Percentiles rank a stretch among this genome's conserved stretches.
phyloP scores from a whole-genome alignment of 2,329 filamentous ascomycete genomes.

The Ceratocystis diversiconidia region DNA sequence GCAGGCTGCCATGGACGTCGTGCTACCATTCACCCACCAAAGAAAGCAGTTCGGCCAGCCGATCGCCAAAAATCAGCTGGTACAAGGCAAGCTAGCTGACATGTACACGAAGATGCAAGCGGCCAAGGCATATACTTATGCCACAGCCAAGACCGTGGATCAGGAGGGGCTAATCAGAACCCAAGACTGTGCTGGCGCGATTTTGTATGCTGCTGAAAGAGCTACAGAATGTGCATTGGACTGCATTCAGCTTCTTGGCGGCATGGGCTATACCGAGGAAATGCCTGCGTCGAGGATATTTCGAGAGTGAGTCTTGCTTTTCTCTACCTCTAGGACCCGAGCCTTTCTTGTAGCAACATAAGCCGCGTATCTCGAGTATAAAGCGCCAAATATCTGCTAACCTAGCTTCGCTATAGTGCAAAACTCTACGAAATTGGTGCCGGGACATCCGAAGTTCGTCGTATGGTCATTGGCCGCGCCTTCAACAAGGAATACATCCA shows the following conservation, averaged over 20 bases:
- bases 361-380: too few species aligned
- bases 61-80: conserved; percentile 81
- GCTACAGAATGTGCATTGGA: conserved; percentile 79
- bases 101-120: conserved; percentile 94
- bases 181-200: conserved; percentile 87
- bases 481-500: conserved; percentile 73
- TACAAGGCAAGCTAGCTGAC: conserved; percentile 86
- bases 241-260: conserved; percentile 81
- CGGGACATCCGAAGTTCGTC: conserved; percentile 82
- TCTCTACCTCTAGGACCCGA: neutral
- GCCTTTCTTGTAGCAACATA: neutral
- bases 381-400: conserved; percentile 21
- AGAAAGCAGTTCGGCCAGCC: conserved; percentile 78
- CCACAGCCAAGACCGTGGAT: conserved; percentile 66
- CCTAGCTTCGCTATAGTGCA: conserved; percentile 31
- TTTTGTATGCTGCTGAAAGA: conserved; percentile 81
- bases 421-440: conserved; percentile 93
- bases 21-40: conserved; percentile 77
- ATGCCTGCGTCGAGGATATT: conserved; percentile 78
- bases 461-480: conserved; percentile 84
- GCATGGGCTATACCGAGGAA: conserved; percentile 93
- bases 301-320: conserved; percentile 41
- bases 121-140: conserved; percentile 73
- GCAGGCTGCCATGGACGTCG: conserved; percentile 68
- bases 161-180: conserved; percentile 60